Conservation (phyloP, 2,329 filamentous ascomycete genomes). For the Microdochium bolleyi region DNA sequence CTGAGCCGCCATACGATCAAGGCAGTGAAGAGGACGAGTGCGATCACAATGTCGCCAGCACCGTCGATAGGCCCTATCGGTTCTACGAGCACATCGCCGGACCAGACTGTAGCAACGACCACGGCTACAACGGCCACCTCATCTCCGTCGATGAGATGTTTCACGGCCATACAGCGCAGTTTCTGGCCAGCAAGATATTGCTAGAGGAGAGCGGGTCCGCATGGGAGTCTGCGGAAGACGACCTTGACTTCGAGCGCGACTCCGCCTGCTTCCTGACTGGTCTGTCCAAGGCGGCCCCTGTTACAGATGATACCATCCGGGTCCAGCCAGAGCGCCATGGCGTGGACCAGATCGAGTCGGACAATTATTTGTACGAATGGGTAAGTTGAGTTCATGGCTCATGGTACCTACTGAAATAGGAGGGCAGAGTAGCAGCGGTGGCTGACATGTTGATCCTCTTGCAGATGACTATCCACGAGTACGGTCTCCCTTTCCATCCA, state of each 20-base stretch:
- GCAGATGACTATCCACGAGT: neutral
- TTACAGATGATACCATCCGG: neutral
- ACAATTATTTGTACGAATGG: neutral
- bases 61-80: neutral
- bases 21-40: neutral
- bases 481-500: neutral
- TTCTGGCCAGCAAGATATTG: neutral
- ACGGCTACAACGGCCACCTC: neutral
- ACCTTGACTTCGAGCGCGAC: neutral
- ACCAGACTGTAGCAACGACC: neutral
- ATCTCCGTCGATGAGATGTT: neutral
- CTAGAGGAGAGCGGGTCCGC: neutral
- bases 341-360: neutral
- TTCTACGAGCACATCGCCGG: neutral
- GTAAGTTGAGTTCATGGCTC: too few species aligned
- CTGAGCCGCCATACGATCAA: neutral
- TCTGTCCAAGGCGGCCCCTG: neutral
- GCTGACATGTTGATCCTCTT: neutral
- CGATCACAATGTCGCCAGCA: neutral
- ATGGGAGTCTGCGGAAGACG: neutral
- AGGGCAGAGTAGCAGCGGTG: neutral
- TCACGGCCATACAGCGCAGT: neutral
- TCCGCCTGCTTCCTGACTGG: neutral
- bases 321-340: neutral
- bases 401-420: too few species aligned